Evolutionary conservation across 371 early-diverging fungal genomes (phyloP), one percentile per base, ranked within the genome.

Genomic region (Haplosporangium sp.): DNA sequence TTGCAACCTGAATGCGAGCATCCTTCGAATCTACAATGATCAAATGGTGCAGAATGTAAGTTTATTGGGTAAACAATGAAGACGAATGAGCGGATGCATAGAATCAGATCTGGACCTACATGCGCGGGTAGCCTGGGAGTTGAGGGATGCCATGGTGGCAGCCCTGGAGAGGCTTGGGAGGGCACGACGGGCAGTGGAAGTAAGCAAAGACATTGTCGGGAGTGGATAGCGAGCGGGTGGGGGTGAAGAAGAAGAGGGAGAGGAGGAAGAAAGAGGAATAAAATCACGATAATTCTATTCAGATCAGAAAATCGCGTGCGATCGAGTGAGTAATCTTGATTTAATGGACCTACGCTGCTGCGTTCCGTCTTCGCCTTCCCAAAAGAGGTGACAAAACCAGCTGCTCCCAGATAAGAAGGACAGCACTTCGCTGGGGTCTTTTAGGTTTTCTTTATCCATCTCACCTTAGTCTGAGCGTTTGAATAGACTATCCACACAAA

Each of bases 1-100:
- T 92, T 38, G 84, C 84, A 43, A 94, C 94, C 50, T 82, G 85
- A 66, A 94, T 93, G 81, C 91, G 90, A 47, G 84, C 63, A 52
- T 81, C 81, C 63, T 75, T 82, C 6, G 88, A 82, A 62, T 76
- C 83, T 80, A 55, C 29, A 29, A 29, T 1, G 29, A 29, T 29
- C 29, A 29, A 18, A 18, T 23, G 23, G 21, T 10, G 11, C 48
- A 37, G 63, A 29, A 2, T 29, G 29, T 29, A 36, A n/a, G 41
- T 21, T 29, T 11, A 20, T 43, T 38, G 45, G 20, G 40, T 36
- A 23, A 62, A 45, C 38, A 52, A 58, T 53, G n/a, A 21, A 6
- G 47, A 1, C 11, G 13, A 14, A 18, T 36, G 12, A 13, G 36
- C 42, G 0, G 16, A 20, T 21, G 42, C 55, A 11, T 12, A 20